Evolutionary conservation across 2,329 filamentous ascomycete species (phyloP).

Genomic region (Phyllosticta paracitricarpa): DNA sequence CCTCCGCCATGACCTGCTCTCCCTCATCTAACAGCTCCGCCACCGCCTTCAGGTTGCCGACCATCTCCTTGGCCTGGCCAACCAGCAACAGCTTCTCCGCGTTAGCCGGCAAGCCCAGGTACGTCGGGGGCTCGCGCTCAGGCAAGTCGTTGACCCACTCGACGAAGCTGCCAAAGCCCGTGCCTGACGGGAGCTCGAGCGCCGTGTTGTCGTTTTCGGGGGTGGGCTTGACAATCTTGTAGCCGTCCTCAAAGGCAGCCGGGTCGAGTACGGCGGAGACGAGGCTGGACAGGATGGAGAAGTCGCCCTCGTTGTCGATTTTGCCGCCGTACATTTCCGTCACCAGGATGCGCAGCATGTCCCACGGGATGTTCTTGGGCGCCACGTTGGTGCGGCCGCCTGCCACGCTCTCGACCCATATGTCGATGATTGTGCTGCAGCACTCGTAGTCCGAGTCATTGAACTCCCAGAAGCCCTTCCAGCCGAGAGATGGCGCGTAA

Average conservation of each 20-base stretch:
- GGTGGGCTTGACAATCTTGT: slow-evolving; percentile 70
- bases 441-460: slow-evolving; percentile 99
- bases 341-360: slow-evolving; percentile 83
- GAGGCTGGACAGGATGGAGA: slow-evolving; percentile 59
- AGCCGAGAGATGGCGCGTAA: slow-evolving; percentile 87
- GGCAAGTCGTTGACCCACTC: slow-evolving; percentile 86
- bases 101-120: slow-evolving; percentile 85
- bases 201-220: slow-evolving; percentile 20
- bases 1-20: slow-evolving; percentile 75
- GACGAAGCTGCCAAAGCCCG: slow-evolving; percentile 75
- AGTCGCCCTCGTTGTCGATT: slow-evolving; percentile 85
- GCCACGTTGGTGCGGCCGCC: slow-evolving; percentile 85
- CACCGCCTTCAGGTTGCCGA: slow-evolving; percentile 74
- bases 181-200: slow-evolving; percentile 69
- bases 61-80: slow-evolving; percentile 74
- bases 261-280: slow-evolving; percentile 74
- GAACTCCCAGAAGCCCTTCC: slow-evolving; percentile 99
- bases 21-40: slow-evolving; percentile 86
- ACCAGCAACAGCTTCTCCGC: slow-evolving; percentile 92
- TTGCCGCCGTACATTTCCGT: slow-evolving; percentile 97
- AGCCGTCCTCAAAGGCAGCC: slow-evolving; percentile 81
- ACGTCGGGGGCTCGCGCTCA: slow-evolving; percentile 92
- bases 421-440: slow-evolving; percentile 89
- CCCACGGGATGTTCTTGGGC: slow-evolving; percentile 90
- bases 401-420: slow-evolving; percentile 78